A percentile compares a stretch with the other conserved stretches of the same genome.
phyloP scores from a whole-genome alignment of 768 basidiomycete species.

The Galerina sulciceps region DNA sequence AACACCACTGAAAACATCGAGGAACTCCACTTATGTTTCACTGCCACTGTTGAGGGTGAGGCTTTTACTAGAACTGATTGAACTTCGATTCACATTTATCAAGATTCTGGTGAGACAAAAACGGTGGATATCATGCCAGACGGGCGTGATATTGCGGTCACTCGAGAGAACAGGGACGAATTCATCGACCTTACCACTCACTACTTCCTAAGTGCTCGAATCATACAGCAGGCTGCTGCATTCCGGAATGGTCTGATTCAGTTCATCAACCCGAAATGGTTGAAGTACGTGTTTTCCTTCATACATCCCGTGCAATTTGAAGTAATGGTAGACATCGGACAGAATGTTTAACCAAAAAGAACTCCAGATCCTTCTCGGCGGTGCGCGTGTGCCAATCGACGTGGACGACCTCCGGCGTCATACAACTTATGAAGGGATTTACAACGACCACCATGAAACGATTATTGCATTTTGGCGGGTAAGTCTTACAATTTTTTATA shows the following conservation, averaged over 20 bases:
- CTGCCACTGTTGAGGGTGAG: conserved; percentile 81
- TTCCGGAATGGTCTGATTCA: conserved; percentile 94
- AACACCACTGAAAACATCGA: conserved; percentile 87
- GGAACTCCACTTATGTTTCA: conserved; percentile 89
- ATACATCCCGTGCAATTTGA: neutral
- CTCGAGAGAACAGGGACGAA: conserved; percentile 83
- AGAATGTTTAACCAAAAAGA: conserved; percentile 99
- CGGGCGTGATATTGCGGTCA: conserved; percentile 42
- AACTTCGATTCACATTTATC: too few relatives aligned
- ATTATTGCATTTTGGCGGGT: conserved; percentile 87
- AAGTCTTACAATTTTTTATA: conserved; percentile 19
- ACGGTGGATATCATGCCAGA: conserved; percentile 19
- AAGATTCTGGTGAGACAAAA: conserved; percentile 24
- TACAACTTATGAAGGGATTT: too few relatives aligned
- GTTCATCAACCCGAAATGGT: conserved; percentile 90
- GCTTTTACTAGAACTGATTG: neutral
- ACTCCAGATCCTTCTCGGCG: conserved; percentile 88
- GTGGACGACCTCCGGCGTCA: conserved; percentile 78
- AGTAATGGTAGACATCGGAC: neutral
- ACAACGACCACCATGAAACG: too few relatives aligned
- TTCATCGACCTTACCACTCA: conserved; percentile 92
- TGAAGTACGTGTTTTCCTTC: conserved; percentile 54
- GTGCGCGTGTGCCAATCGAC: conserved; percentile 84
- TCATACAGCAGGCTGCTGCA: conserved; percentile 78
- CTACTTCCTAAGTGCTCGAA: conserved; percentile 88